A percentile compares a stretch with the other conserved stretches of the same genome.
phyloP scores from a whole-genome alignment of 129 eudicot genomes.

The Flaveria brownii region DNA sequence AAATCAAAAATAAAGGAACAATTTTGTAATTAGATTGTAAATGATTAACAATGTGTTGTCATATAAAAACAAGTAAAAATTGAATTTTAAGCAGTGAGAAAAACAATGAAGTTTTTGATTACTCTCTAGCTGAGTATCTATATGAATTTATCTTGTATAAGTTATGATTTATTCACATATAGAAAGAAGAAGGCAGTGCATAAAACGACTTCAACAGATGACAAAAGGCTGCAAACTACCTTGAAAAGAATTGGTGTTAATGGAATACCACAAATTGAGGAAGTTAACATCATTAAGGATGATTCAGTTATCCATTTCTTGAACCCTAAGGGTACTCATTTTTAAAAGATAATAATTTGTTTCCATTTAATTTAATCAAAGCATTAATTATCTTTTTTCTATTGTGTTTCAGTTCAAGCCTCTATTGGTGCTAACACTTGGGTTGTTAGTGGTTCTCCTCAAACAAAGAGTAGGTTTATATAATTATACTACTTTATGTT shows the following conservation, averaged over 20 bases:
- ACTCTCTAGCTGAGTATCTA: neutral
- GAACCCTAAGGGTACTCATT: constrained; percentile 76
- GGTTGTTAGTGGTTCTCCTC: constrained; percentile 92
- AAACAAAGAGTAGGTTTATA: constrained; percentile 65
- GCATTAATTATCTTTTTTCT: neutral
- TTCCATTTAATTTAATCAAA: neutral
- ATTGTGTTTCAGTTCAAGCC: constrained; percentile 75
- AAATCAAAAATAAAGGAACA: too few species aligned
- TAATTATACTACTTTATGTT: neutral
- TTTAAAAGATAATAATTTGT: neutral
- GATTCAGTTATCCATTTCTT: constrained; percentile 75
- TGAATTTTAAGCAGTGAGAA: neutral
- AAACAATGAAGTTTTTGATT: neutral
- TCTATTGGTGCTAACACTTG: constrained; percentile 91
- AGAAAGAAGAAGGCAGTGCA: constrained; percentile 98
- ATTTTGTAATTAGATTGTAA: neutral
- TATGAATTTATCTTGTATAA: neutral
- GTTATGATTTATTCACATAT: constrained; percentile 11
- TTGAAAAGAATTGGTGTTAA: constrained; percentile 83
- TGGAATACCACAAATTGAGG: constrained; percentile 75
- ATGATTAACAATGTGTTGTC: neutral
- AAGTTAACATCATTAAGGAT: constrained; percentile 80
- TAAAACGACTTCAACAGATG: constrained; percentile 87
- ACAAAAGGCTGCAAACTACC: constrained; percentile 81
- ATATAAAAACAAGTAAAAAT: neutral